These are phyloP conservation scores for Fagus crenata DNA, from an alignment of 306 rosid genomes.

Conservation along the genomic window DNA sequence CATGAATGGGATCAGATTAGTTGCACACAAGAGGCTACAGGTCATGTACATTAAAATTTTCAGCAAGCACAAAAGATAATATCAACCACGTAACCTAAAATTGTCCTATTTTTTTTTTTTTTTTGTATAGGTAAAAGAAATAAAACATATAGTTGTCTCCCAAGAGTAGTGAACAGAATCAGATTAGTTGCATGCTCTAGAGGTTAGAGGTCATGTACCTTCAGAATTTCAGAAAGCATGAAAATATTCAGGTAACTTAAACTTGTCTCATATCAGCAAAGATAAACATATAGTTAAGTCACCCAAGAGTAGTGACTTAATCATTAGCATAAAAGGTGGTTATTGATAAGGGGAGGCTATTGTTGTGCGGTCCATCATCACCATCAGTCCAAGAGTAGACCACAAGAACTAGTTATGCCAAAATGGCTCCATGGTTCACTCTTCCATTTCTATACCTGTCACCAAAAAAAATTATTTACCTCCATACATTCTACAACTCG, in stretches of 20 bases:
- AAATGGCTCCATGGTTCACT: not conserved
- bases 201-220: constrained; percentile 7
- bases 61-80: not conserved
- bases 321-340: not conserved
- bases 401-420: not conserved
- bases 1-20: constrained; percentile 12
- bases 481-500: not conserved
- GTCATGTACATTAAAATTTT: not conserved
- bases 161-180: not conserved
- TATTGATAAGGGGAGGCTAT: not conserved
- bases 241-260: not conserved
- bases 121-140: too few species aligned
- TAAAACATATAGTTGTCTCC: too few species aligned
- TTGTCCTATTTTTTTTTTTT: not conserved
- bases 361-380: not conserved
- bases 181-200: constrained; percentile 13
- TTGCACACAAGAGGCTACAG: constrained; percentile 5
- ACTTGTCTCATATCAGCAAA: not conserved
- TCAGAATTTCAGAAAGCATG: not conserved
- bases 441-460: not conserved
- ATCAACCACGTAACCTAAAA: not conserved
- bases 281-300: not conserved
- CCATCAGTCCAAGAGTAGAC: not conserved
- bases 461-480: not conserved
- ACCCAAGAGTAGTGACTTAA: not conserved